Evolutionary conservation across 441 rosid genomes (phyloP), one percentile per base, ranked within the genome.

Genomic region (Populus hybrid): DNA sequence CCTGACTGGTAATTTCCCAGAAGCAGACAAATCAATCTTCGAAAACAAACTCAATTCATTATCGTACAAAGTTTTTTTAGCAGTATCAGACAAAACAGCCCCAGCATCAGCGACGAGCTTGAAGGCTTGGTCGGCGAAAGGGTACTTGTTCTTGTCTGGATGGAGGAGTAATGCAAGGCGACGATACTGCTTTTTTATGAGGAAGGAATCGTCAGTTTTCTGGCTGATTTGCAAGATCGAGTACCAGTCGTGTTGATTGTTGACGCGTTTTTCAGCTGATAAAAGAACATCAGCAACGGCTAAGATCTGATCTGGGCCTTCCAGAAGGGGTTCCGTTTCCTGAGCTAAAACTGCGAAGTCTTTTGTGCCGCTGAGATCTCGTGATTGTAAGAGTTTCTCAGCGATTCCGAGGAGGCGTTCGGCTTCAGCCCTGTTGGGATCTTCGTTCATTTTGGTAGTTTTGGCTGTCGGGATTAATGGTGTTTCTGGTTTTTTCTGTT

Each of bases 51-150:
- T 84, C 82, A 91, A 75, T 59, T 91, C 94, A 50, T 81, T 80
- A 80, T 94, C 98, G 85, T 85, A 93, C 2, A 84, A 74, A 1
- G 89, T 73, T 65, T 94, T 96, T 81, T 88, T 92, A 1, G 83
- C 36, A 1, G 85, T 14, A 66, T 91, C 90, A 1, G 95, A 92
- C 7, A 94, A 72, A 7, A 96, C 91, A 2, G 90, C 86, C 98
- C 98, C 92, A 18, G 99, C 97, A 38, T 90, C 97, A 1, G 89
- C 87, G 23, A 93, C 98, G 72, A 93, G 92, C 80, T 85, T 87
- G 86, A 96, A 96, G 14, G 98, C 98, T n/a, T 94, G 93, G 75
- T 93, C 95, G 18, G 99, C 89, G 83, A 79, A 90, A 40, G 94
- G 87, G 85, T 75, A 89, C 79, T 85, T 88, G 85, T 93, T 96